Base-by-base conservation (phyloP, 768 basidiomycete genomes). In the Collybia sordida region DNA sequence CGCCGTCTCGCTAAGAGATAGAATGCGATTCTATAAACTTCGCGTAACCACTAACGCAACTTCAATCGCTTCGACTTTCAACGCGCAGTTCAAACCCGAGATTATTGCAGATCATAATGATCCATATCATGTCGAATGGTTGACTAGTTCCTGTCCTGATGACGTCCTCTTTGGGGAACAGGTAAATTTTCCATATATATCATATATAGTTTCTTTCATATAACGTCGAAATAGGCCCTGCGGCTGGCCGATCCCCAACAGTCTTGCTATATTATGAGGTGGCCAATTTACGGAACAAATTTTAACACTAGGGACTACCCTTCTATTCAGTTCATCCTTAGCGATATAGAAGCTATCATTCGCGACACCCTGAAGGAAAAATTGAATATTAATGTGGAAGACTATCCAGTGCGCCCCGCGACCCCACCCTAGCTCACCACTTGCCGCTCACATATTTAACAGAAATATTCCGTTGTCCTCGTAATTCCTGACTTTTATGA, bases 401-500 rank as follows among this genome's bases (percentile, higher is more conserved):
- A 85, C 37, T 82, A 81, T 66, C 83, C 85, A 74, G 91, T 89
- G 56, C 40, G 72, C 62, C 6, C 2, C 40, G 19, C 11, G 7
- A 17, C 6, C 34, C 37, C 4, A 3, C 38, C 25, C 37, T 8
- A 34, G 50, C 22, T 14, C 3, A 23, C n/a, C 34, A 46, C 41
- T 17, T 21, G 28, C 35, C 11, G 34, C 47, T 36, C 19, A 42
- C 38, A n/a, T 24, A 27, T 17, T 19, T 21, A 18, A 38, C 55
- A 98, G 95, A 82, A 90, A 50, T 90, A 88, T 66, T 94, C 93
- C 2, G 85, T 88, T 11, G 77, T 98, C 31, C 77, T 99, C 3
- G 82, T 98, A 25, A 84, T 98, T 19, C 95, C 97, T 6, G 97
- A 99, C 64, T 85, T 92, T 56, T 93, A 90, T 60, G 91, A 96